These are phyloP conservation scores for Daldinia grandis DNA, from an alignment of 495 filamentous ascomycete genomes.

Conservation along the genomic window DNA sequence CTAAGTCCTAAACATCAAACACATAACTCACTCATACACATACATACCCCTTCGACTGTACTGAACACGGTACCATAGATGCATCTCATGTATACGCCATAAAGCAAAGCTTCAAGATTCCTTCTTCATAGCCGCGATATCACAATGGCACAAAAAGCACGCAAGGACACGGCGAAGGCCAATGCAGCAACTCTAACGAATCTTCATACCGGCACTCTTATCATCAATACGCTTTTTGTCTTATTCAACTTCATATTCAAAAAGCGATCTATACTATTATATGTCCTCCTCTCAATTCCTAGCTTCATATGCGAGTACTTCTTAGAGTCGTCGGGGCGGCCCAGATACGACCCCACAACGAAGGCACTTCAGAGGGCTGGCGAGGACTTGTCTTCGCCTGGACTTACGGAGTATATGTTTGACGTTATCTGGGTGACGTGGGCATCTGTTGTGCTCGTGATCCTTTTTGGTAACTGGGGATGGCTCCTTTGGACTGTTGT, in stretches of 20 bases:
- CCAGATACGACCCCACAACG: constrained; percentile 68
- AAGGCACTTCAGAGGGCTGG: constrained; percentile 77
- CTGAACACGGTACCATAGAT: background rate
- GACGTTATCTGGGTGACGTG: constrained; percentile 94
- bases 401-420: constrained; percentile 97
- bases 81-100: no score
- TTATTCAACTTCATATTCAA: constrained; percentile 72
- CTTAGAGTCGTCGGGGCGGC: constrained; percentile 83
- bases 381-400: constrained; percentile 87
- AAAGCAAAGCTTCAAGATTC: no score
- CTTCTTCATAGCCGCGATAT: background rate
- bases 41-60: background rate
- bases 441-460: constrained; percentile 70
- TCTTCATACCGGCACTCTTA: constrained; percentile 77
- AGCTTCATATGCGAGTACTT: constrained; percentile 80
- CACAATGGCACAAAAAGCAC: constrained; percentile 83
- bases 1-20: background rate
- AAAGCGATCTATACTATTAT: constrained; percentile 72
- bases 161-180: constrained; percentile 86
- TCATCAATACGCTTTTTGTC: constrained; percentile 77
- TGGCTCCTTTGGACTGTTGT: constrained; percentile 79
- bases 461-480: constrained; percentile 75
- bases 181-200: constrained; percentile 78
- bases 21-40: background rate
- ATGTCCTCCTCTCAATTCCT: constrained; percentile 75